Evolutionary conservation across 2,329 filamentous ascomycete species (phyloP).

Genomic region (Ceratocystis cacaofunesta): DNA sequence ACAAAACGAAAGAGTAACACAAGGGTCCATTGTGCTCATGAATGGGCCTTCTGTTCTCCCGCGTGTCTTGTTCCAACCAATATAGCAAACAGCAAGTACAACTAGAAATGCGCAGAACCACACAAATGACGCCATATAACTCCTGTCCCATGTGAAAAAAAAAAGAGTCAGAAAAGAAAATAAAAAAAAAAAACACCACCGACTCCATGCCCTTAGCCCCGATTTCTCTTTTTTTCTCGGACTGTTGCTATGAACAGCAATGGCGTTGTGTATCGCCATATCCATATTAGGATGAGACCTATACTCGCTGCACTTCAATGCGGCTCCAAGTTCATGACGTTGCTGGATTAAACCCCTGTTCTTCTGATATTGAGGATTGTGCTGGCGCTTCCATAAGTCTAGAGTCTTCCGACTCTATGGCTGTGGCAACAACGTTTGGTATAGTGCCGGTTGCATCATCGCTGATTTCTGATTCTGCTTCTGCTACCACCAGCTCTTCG

Average conservation of each 20-base stretch:
- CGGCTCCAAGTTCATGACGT: background rate
- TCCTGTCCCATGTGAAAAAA: background rate
- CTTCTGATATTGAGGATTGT: background rate
- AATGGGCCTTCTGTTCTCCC: background rate
- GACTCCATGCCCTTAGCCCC: background rate
- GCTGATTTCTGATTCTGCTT: constrained; percentile 18
- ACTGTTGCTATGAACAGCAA: background rate
- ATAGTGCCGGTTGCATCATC: constrained; percentile 4
- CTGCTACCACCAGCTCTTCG: constrained; percentile 19
- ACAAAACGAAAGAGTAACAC: background rate
- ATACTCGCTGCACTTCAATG: background rate
- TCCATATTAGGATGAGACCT: background rate
- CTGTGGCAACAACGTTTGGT: background rate
- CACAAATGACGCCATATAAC: background rate
- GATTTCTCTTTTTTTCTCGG: background rate
- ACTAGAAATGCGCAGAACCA: background rate
- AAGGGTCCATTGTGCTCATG: background rate
- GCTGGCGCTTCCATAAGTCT: background rate
- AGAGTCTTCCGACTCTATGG: background rate
- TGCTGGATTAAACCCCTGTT: background rate
- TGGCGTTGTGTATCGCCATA: background rate
- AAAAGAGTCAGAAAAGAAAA: too few species aligned
- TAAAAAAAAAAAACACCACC: background rate
- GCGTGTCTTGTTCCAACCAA: background rate
- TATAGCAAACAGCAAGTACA: background rate